phyloP scores from a whole-genome alignment of 176 grass and related monocot genomes.

The Triticum aestivum region DNA sequence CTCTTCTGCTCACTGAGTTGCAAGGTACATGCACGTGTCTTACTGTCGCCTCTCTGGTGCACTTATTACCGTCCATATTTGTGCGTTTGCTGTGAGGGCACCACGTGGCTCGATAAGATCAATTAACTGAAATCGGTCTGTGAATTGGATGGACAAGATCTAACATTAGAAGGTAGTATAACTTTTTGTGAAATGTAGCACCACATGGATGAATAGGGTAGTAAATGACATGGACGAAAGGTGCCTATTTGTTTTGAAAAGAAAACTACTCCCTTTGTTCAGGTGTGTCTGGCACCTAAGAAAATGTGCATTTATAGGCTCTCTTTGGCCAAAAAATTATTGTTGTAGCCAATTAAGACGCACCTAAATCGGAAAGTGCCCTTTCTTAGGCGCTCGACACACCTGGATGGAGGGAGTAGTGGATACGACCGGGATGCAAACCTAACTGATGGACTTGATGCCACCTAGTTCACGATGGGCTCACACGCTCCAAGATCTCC shows the following conservation, averaged over 20 bases:
- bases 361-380: no score
- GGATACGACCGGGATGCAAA: background rate
- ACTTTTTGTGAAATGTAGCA: no score
- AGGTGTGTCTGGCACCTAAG: no score
- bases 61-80: background rate
- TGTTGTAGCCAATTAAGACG: no score
- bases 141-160: background rate
- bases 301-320: no score
- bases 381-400: no score
- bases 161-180: background rate
- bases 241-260: background rate
- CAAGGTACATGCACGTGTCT: slow-evolving; percentile 42
- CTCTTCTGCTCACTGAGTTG: slow-evolving; percentile 72
- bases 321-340: no score
- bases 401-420: background rate
- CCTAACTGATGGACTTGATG: background rate
- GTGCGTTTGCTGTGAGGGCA: background rate
- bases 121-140: no score
- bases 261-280: background rate
- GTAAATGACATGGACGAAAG: no score
- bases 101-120: background rate
- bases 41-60: no score
- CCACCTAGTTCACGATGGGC: no score
- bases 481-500: background rate
- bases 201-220: no score